Percentiles rank a stretch among this genome's conserved stretches.
These are phyloP conservation scores for Sarcodon aspratus DNA, from an alignment of 768 basidiomycete species.

Conservation along the genomic window DNA sequence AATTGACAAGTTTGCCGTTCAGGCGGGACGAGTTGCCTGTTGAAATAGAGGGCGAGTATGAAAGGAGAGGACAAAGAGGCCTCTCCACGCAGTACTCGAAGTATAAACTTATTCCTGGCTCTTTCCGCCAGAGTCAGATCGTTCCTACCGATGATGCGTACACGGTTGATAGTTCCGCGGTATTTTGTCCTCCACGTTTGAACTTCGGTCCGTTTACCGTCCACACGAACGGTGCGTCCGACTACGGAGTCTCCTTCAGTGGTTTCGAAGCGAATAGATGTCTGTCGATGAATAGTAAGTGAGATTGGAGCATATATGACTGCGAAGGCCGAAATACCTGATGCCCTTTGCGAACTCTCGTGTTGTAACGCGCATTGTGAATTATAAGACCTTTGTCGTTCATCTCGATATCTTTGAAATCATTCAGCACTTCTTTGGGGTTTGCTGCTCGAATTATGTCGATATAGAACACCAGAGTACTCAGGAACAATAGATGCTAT, in stretches of 20 bases:
- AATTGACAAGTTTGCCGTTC: not conserved
- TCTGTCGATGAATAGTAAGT: slow-evolving; percentile 10
- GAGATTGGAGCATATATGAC: not conserved
- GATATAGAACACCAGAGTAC: slow-evolving; percentile 18
- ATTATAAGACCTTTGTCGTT: slow-evolving; percentile 20
- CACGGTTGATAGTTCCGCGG: slow-evolving; percentile 15
- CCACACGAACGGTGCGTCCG: slow-evolving; percentile 18
- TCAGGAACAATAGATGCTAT: slow-evolving; percentile 22
- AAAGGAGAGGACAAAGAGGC: slow-evolving; percentile 21
- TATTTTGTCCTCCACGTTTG: slow-evolving; percentile 10
- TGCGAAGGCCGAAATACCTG: slow-evolving; percentile 18
- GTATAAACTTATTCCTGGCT: slow-evolving; percentile 25
- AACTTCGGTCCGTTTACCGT: slow-evolving; percentile 27
- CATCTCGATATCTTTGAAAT: slow-evolving; percentile 18
- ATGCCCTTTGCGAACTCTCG: slow-evolving; percentile 21
- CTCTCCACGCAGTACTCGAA: slow-evolving; percentile 22
- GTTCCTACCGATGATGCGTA: slow-evolving; percentile 31
- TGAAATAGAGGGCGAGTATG: slow-evolving; percentile 30
- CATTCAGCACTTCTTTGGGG: slow-evolving; percentile 21
- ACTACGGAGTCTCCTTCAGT: slow-evolving; percentile 16
- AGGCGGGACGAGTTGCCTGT: slow-evolving; percentile 7
- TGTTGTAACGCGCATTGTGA: slow-evolving; percentile 30
- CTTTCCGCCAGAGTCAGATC: slow-evolving; percentile 27
- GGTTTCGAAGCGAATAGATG: slow-evolving; percentile 24
- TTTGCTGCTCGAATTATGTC: slow-evolving; percentile 21